A percentile compares a stretch with the other conserved stretches of the same genome.
Evolutionary conservation across 2,329 filamentous ascomycete species (phyloP).

Genomic region (Alternaria arbusti): DNA sequence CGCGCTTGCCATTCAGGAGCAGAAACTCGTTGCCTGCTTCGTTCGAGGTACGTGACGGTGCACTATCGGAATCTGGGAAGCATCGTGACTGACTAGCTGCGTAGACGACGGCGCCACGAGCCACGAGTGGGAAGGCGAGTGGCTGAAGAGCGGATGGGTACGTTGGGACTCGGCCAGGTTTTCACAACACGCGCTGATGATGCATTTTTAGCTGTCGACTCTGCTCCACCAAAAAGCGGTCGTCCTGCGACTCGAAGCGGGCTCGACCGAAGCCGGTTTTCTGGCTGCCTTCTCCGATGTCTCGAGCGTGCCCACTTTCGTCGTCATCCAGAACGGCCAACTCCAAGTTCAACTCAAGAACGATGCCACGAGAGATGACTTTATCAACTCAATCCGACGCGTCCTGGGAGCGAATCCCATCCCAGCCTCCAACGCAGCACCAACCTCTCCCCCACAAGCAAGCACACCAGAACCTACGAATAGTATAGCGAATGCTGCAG

Average conservation of each 20-base stretch:
- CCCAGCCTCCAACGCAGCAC: slow-evolving; percentile 26
- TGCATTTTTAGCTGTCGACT: slow-evolving; percentile 45
- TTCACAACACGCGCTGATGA: neutral
- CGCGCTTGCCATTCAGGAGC: slow-evolving; percentile 72
- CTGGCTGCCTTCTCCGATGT: slow-evolving; percentile 83
- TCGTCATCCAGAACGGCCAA: slow-evolving; percentile 81
- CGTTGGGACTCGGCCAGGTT: neutral
- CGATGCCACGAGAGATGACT: slow-evolving; percentile 70
- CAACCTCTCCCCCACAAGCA: slow-evolving; percentile 15
- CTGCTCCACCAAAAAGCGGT: slow-evolving; percentile 69
- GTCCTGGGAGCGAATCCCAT: slow-evolving; percentile 42
- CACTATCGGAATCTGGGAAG: slow-evolving; percentile 17
- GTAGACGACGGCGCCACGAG: slow-evolving; percentile 75
- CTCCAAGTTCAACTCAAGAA: slow-evolving; percentile 77
- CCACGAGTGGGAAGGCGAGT: slow-evolving; percentile 74
- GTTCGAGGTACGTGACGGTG: slow-evolving; percentile 67
- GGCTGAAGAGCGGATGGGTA: slow-evolving; percentile 55
- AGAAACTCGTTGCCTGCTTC: slow-evolving; percentile 84
- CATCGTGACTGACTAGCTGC: slow-evolving; percentile 6
- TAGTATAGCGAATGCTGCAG: neutral
- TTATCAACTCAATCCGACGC: slow-evolving; percentile 62
- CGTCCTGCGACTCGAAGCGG: slow-evolving; percentile 71
- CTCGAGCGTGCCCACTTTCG: slow-evolving; percentile 76
- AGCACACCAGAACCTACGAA: slow-evolving; percentile 13
- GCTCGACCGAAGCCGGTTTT: slow-evolving; percentile 81